Base-by-base conservation (phyloP, 495 filamentous ascomycete species). In the Podospora bellae-mahoneyi region DNA sequence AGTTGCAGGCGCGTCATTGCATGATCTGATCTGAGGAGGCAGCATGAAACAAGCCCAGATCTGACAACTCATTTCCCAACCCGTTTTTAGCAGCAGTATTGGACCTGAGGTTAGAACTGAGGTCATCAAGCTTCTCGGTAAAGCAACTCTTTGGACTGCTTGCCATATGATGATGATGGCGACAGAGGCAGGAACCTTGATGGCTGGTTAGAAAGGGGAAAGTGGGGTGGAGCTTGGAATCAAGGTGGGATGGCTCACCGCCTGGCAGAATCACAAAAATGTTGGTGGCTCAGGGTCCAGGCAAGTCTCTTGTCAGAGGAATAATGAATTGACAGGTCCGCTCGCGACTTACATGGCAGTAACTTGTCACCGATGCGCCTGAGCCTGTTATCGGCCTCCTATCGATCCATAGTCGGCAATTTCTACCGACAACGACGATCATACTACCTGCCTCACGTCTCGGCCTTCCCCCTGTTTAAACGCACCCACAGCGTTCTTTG, bases 181-280 rank as follows among this genome's bases (percentile, higher is more conserved):
- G 15, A 15, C 19, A 18, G n/a, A 20, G 55, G n/a, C 15, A 58
- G 23, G 55, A 58, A 58, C 55, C 55, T 58, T 58, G 55, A 58
- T 58, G 55, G 55, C 23, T 23, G 5, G 4, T 18, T n/a, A 58
- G n/a, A 19, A 20, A 48, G 39, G 39, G 55, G 55, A 19, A 58
- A 26, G 55, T 58, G 55, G 55, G 55, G 55, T 58, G 55, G 18
- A 57, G 34, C 34, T 39, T 57, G 18, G 54, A 10, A n/a, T 58
- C 23, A 20, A 26, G 55, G 55, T 20, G 55, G n/a, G 55, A 58
- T 60, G 55, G 60, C 53, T 68, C 68, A 73, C 71, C 71, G 70
- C 70, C 70, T 30, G 70, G 70, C 70, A 72, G 67, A 69, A 72
- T 65, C 16, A 60, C 28, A 64, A 72, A 67, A 60, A 55, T 69